Evolutionary conservation across 2,329 filamentous ascomycete species (phyloP).

Genomic region (Delphinella strobiligena): DNA sequence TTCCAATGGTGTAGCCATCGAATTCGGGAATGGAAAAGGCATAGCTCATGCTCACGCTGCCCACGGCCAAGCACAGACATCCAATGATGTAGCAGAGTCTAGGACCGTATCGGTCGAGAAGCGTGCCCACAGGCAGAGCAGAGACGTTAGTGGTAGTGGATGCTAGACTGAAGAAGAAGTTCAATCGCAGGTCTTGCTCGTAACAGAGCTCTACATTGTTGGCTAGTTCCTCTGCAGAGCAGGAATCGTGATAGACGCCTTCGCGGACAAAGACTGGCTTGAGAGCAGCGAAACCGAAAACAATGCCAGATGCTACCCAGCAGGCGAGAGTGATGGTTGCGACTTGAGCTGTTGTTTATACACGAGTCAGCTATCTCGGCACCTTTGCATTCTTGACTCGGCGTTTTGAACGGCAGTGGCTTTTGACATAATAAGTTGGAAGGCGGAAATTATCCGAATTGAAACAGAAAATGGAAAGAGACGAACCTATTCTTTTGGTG

Average conservation of each 20-base stretch:
- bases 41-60: conserved; percentile 60
- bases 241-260: conserved; percentile 56
- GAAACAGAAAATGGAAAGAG: background rate
- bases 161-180: conserved; percentile 85
- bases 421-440: too few species aligned
- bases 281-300: conserved; percentile 75
- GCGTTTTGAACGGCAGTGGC: too few species aligned
- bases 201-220: conserved; percentile 40
- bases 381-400: too few species aligned
- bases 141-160: conserved; percentile 80
- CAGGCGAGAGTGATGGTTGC: conserved; percentile 57
- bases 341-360: conserved; percentile 48
- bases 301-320: conserved; percentile 63
- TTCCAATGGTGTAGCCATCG: conserved; percentile 48
- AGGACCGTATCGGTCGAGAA: conserved; percentile 73
- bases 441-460: too few species aligned
- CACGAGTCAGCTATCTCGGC: conserved; percentile 6
- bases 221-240: conserved; percentile 41
- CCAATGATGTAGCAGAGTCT: conserved; percentile 62
- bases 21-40: conserved; percentile 49
- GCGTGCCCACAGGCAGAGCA: conserved; percentile 71
- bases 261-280: conserved; percentile 68
- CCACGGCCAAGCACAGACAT: conserved; percentile 53
- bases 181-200: conserved; percentile 50
- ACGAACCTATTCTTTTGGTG: conserved; percentile 20